Evolutionary conservation across 768 basidiomycete genomes (phyloP).

Genomic region (Suillus alpinus): DNA sequence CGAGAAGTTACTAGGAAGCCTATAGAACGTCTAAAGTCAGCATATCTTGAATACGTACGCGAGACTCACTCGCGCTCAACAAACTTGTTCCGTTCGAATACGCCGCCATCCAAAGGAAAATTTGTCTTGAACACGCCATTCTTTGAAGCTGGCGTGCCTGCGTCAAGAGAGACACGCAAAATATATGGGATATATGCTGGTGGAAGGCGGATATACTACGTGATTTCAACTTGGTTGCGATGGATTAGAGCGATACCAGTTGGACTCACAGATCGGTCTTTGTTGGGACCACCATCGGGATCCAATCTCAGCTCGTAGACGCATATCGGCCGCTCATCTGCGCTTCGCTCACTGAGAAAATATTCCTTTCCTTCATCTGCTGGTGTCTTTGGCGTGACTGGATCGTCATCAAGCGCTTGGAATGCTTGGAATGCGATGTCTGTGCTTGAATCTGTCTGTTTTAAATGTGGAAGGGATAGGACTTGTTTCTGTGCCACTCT

Average conservation of each 20-base stretch:
- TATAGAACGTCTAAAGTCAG: slow-evolving; percentile 26
- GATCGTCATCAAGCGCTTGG: slow-evolving; percentile 11
- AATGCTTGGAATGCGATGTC: not conserved
- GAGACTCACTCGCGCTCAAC: slow-evolving; percentile 67
- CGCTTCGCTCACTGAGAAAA: slow-evolving; percentile 57
- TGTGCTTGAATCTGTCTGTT: not conserved
- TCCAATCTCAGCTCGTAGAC: slow-evolving; percentile 89
- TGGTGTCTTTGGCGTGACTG: slow-evolving; percentile 77
- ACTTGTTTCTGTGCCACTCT: not conserved
- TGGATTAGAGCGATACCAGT: not conserved
- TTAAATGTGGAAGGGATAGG: not conserved
- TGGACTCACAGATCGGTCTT: slow-evolving; percentile 72
- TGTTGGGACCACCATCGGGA: slow-evolving; percentile 86
- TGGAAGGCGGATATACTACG: slow-evolving; percentile 92
- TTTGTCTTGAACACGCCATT: slow-evolving; percentile 95
- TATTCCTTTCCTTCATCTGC: slow-evolving; percentile 92
- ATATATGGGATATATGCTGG: slow-evolving; percentile 88
- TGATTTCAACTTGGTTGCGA: slow-evolving; percentile 9
- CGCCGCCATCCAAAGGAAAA: slow-evolving; percentile 91
- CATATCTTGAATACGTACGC: slow-evolving; percentile 1
- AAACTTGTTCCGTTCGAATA: slow-evolving; percentile 73
- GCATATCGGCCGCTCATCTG: slow-evolving; percentile 62
- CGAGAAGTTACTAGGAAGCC: slow-evolving; percentile 81
- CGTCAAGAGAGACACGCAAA: slow-evolving; percentile 85
- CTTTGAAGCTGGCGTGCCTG: slow-evolving; percentile 86